These are phyloP conservation scores for Cryoendolithus antarcticus DNA, from an alignment of 2,329 filamentous ascomycete species.

Conservation along the genomic window DNA sequence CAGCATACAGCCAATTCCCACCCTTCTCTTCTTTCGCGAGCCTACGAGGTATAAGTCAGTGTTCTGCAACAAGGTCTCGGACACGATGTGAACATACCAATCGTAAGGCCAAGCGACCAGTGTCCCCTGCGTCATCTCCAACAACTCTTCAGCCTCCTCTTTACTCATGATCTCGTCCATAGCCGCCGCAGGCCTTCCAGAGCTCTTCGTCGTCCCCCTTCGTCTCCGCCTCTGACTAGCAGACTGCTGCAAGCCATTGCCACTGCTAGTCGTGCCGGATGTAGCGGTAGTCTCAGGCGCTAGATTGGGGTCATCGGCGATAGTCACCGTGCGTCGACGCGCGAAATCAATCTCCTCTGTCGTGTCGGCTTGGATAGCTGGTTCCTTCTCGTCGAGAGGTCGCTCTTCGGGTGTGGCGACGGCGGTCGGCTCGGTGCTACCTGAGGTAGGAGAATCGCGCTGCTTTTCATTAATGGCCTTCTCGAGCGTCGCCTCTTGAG, in stretches of 20 bases:
- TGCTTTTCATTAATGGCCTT: conserved; percentile 14
- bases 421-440: conserved; percentile 16
- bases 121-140: conserved; percentile 74
- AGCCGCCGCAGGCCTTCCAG: conserved; percentile 46
- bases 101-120: conserved; percentile 91
- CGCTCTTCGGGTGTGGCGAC: conserved; percentile 15
- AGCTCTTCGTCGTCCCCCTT: conserved; percentile 58
- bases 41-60: conserved; percentile 28
- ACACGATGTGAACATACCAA: conserved; percentile 51
- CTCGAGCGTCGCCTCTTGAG: conserved; percentile 5
- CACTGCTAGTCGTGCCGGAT: conserved; percentile 8
- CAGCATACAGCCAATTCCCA: conserved; percentile 92
- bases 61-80: too few species aligned
- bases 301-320: conserved; percentile 5
- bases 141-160: conserved; percentile 66
- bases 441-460: conserved; percentile 11
- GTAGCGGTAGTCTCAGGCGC: conserved; percentile 20
- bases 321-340: conserved; percentile 21
- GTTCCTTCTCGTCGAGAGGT: conserved; percentile 18
- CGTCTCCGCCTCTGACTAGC: conserved; percentile 48
- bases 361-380: conserved; percentile 7
- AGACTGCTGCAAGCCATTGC: conserved; percentile 9
- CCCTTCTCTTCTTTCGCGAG: conserved; percentile 80
- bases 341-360: conserved; percentile 6
- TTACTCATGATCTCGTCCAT: conserved; percentile 64